Conservation (phyloP, 2,329 filamentous ascomycete species). For the Teratosphaeria viscida region DNA sequence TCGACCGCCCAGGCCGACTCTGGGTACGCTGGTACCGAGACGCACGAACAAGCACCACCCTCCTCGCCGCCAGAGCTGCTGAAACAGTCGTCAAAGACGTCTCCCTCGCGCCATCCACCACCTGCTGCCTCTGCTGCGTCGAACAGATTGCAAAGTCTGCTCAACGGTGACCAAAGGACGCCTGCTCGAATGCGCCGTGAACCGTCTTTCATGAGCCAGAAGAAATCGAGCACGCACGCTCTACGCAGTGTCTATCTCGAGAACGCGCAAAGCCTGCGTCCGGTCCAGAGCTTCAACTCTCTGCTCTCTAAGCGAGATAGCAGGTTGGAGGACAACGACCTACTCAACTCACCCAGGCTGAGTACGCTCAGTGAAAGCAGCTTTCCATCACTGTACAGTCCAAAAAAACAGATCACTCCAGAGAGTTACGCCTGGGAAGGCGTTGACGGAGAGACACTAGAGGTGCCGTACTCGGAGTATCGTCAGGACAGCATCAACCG, state of each 20-base stretch:
- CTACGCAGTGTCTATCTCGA: conserved; percentile 27
- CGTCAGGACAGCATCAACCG: conserved; percentile 26
- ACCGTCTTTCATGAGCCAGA: conserved; percentile 21
- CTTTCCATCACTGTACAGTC: conserved; percentile 28
- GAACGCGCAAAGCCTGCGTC: conserved; percentile 17
- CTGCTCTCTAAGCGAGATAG: conserved; percentile 22
- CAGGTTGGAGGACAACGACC: conserved; percentile 16
- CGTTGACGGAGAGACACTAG: conserved; percentile 9
- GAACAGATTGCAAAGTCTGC: conserved; percentile 12
- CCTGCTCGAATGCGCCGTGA: conserved; percentile 18
- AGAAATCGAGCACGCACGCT: conserved; percentile 24
- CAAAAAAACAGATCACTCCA: conserved; percentile 16
- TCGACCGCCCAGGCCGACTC: conserved; percentile 26
- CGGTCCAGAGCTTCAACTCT: conserved; percentile 27
- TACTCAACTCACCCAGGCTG: conserved; percentile 24
- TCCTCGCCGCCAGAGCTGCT: conserved; percentile 16
- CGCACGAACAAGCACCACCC: conserved; percentile 17
- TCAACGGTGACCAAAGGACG: conserved; percentile 9
- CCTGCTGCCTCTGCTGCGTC: conserved; percentile 12
- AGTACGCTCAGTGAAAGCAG: conserved; percentile 29
- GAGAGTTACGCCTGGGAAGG: conserved; percentile 21
- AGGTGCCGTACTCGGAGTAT: conserved; percentile 9
- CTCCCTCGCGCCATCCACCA: conserved; percentile 2
- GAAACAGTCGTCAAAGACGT: conserved; percentile 4
- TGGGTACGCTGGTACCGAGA: conserved; percentile 26